Evolutionary conservation across 805 yeast species (phyloP).

Genomic region (Yarrowia sp.): DNA sequence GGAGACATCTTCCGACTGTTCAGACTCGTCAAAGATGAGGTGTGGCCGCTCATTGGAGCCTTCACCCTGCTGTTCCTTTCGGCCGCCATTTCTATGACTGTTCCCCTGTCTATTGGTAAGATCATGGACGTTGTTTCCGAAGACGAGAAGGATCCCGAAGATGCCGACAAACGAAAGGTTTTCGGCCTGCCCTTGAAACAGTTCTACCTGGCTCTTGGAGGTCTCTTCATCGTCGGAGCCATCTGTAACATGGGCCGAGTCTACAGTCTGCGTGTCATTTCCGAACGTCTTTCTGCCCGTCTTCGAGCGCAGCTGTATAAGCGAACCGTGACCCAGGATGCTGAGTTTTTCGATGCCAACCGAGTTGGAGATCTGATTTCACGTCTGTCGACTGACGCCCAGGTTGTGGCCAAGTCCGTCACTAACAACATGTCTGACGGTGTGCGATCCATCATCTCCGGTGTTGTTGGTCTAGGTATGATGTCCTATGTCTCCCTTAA

Average conservation of each 20-base stretch:
- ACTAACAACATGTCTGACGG: constrained; percentile 92
- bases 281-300: constrained; percentile 84
- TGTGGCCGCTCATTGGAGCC: constrained; percentile 44
- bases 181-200: constrained; percentile 60
- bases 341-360: constrained; percentile 83
- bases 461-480: constrained; percentile 84
- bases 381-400: constrained; percentile 81
- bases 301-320: constrained; percentile 72
- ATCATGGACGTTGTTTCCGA: constrained; percentile 66
- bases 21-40: constrained; percentile 55
- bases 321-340: constrained; percentile 78
- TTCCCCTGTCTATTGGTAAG: constrained; percentile 83
- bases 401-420: constrained; percentile 77
- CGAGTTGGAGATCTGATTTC: constrained; percentile 91
- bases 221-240: constrained; percentile 69
- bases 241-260: constrained; percentile 76
- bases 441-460: constrained; percentile 75
- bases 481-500: constrained; percentile 85
- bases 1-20: constrained; percentile 49
- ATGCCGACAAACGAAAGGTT: constrained; percentile 37
- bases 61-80: constrained; percentile 68
- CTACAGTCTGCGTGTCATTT: constrained; percentile 69
- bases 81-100: constrained; percentile 73
- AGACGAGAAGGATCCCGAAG: constrained; percentile 29
- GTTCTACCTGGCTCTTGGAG: constrained; percentile 61